Evolutionary conservation across 2,329 filamentous ascomycete genomes (phyloP), one percentile per base, ranked within the genome.

Genomic region (Emydomyces testavorans): DNA sequence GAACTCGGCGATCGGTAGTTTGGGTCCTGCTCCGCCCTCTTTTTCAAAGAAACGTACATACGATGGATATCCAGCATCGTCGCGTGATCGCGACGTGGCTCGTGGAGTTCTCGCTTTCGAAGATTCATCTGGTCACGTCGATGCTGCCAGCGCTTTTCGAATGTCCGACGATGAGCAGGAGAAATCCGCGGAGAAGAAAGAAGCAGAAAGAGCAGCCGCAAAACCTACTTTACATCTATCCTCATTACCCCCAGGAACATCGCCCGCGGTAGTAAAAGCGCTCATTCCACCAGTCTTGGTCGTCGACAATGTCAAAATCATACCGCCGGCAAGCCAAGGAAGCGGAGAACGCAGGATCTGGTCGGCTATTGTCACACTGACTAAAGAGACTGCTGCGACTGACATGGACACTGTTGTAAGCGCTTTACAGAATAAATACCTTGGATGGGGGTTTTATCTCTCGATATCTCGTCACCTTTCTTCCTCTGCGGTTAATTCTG

Each of bases 331-430:
- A 1, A 69, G 66, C 13, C 60, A 65, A 31, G 46, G 44, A 10
- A 32, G 31, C n/a, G 49, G 50, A 2, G 83, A 89, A 55, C 76
- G 83, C 50, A 88, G 80, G 59, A 83, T 82, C 1, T 75, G 79
- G 28, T 76, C 85, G 13, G 87, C 87, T 3, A 86, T 94, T 56
- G 83, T 92, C 38, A 88, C 83, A 0, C 68, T 94, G 24, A 80
- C 83, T 1, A 80, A 83, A 50, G 85, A 92, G 54, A 92, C 87
- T 0, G 78, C 87, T 0, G 83, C 83, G 0, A 83, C 81, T 20
- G 85, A 93, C 49, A 89, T 95, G 46, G 88, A 95, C 58, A 74
- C 78, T 3, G 77, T 82, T 0, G 85, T 94, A 45, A 90, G 80
- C 60, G 68, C 77, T 2, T 68, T 94, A 26, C 85, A 93, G 60